Conservation (phyloP, 345 rosid species). For the Acer negundo region DNA sequence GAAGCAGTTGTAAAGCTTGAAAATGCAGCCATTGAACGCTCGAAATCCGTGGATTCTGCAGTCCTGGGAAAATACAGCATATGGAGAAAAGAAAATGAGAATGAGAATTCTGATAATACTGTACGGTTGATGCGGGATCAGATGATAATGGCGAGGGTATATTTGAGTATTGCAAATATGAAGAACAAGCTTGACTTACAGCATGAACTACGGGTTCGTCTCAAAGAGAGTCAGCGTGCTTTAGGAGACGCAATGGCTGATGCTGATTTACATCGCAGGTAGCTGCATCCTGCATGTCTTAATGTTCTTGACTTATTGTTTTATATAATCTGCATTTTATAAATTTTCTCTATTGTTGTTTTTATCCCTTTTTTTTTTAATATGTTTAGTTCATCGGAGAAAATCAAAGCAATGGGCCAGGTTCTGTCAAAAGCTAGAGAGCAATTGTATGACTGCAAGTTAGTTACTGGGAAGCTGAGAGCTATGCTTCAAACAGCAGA, state of each 20-base stretch:
- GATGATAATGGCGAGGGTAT: conserved; percentile 94
- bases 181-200: conserved; percentile 68
- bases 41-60: conserved; percentile 93
- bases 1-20: conserved; percentile 79
- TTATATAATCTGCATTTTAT: conserved; percentile 4
- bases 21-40: conserved; percentile 91
- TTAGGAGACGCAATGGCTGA: conserved; percentile 76
- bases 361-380: conserved; percentile 10
- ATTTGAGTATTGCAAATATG: conserved; percentile 73
- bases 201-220: conserved; percentile 71
- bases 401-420: conserved; percentile 91
- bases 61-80: conserved; percentile 92
- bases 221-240: conserved; percentile 86
- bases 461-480: conserved; percentile 94
- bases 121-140: conserved; percentile 93
- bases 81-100: conserved; percentile 95
- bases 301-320: conserved; percentile 6
- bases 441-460: conserved; percentile 88
- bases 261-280: conserved; percentile 87
- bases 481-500: conserved; percentile 98
- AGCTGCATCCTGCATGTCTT: conserved; percentile 12
- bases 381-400: conserved; percentile 66
- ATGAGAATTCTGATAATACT: conserved; percentile 82
- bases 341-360: conserved; percentile 16
- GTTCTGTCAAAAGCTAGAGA: conserved; percentile 78